Percentiles rank a stretch among this genome's conserved stretches.
Conservation (phyloP, 345 rosid species). For the Ailanthus altissimus region DNA sequence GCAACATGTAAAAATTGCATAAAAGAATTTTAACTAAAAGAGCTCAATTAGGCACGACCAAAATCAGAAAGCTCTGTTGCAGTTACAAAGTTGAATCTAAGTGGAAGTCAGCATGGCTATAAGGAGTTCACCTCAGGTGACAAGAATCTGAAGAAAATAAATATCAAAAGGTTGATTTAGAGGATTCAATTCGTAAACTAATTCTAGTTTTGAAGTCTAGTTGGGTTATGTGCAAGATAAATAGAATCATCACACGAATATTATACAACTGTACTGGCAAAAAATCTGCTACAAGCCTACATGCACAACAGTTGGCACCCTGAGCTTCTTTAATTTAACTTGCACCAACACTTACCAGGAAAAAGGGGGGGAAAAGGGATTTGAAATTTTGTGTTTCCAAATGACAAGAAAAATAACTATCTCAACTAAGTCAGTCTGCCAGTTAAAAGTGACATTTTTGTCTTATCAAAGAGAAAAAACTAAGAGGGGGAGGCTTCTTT, state of each 20-base stretch:
- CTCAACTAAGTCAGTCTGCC: not conserved
- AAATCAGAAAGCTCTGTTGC: not conserved
- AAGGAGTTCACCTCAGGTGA: no score
- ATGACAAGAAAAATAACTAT: not conserved
- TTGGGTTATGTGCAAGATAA: not conserved
- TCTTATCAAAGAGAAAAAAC: not conserved
- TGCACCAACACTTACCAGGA: not conserved
- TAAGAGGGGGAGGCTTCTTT: not conserved
- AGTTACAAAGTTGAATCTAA: no score
- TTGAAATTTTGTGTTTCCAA: not conserved
- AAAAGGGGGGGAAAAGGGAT: not conserved
- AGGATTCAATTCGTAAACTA: not conserved
- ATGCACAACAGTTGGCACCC: not conserved
- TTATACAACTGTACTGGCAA: not conserved
- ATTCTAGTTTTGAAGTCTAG: not conserved
- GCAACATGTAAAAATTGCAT: not conserved
- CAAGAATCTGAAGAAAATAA: not conserved
- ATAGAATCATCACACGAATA: not conserved
- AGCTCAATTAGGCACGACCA: not conserved
- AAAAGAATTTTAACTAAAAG: not conserved
- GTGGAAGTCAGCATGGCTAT: no score
- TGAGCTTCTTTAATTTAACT: not conserved
- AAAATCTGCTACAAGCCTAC: not conserved
- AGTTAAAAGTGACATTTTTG: slow-evolving; percentile 6
- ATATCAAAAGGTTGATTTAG: not conserved